Evolutionary conservation across 2,329 filamentous ascomycete species (phyloP).

Genomic region (Fusarium incarnatum): DNA sequence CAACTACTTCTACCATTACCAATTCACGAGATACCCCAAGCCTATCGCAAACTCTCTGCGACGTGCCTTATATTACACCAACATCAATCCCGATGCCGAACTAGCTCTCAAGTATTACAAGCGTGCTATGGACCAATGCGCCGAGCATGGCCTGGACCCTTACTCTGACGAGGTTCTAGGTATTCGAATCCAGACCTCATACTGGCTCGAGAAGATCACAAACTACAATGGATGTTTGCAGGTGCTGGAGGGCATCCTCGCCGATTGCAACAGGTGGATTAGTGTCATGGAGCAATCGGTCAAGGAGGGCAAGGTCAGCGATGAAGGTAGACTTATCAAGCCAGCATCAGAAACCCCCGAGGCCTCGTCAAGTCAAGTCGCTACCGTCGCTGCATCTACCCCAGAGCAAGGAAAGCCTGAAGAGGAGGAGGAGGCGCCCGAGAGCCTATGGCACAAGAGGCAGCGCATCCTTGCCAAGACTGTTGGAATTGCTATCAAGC

Average conservation of each 20-base stretch:
- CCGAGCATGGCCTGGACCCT: slow-evolving; percentile 82
- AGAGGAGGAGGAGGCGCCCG: slow-evolving; percentile 47
- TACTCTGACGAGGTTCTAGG: slow-evolving; percentile 93
- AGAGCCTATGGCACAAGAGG: slow-evolving; percentile 68
- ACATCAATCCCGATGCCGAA: slow-evolving; percentile 78
- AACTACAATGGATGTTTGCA: slow-evolving; percentile 77
- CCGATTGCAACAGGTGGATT: slow-evolving; percentile 74
- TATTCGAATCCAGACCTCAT: slow-evolving; percentile 83
- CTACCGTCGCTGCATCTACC: slow-evolving; percentile 14
- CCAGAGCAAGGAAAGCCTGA: slow-evolving; percentile 43
- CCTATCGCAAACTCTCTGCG: slow-evolving; percentile 82
- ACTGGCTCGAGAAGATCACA: slow-evolving; percentile 81
- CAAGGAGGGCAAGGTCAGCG: slow-evolving; percentile 60
- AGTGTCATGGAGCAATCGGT: slow-evolving; percentile 63
- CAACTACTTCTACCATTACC: slow-evolving; percentile 65
- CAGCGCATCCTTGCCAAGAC: slow-evolving; percentile 78
- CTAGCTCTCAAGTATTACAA: slow-evolving; percentile 87
- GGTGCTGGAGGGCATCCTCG: slow-evolving; percentile 80
- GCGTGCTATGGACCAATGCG: slow-evolving; percentile 78
- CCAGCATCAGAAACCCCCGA: slow-evolving; percentile 23
- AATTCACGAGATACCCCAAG: slow-evolving; percentile 72
- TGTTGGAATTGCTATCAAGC: slow-evolving; percentile 82
- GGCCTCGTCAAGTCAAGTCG: slow-evolving; percentile 3
- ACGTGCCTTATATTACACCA: slow-evolving; percentile 87
- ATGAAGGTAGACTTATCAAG: slow-evolving; percentile 51